A percentile compares a stretch with the other conserved stretches of the same genome.
These are phyloP conservation scores for Ephemerocybe angulata DNA, from an alignment of 768 basidiomycete species.

Conservation along the genomic window DNA sequence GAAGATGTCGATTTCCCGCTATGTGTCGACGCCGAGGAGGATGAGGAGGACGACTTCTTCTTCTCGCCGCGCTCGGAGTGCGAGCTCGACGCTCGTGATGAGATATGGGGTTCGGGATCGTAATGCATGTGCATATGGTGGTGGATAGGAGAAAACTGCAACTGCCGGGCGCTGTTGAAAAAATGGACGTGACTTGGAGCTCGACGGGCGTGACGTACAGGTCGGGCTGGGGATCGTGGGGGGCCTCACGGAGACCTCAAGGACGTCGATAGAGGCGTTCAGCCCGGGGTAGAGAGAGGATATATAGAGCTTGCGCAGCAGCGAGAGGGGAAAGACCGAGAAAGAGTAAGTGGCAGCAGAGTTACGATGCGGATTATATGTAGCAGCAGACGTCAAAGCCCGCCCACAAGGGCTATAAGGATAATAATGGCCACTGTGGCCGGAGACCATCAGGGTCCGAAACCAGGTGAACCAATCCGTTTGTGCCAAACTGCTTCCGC, in stretches of 20 bases:
- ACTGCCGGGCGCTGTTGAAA: neutral
- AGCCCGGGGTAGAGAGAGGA: neutral
- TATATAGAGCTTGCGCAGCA: neutral
- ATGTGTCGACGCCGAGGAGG: neutral
- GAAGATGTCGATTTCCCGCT: neutral
- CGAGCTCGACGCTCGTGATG: constrained; percentile 1
- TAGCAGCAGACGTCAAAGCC: constrained; percentile 3
- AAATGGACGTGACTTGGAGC: constrained; percentile 1
- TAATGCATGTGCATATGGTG: constrained; percentile 1
- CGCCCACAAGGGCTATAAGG: constrained; percentile 2
- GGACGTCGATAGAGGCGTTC: constrained; percentile 3
- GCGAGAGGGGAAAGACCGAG: neutral
- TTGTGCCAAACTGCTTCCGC: constrained; percentile 4
- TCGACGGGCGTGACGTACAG: neutral
- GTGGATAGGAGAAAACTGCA: neutral
- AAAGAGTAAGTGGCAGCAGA: neutral
- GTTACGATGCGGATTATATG: constrained; percentile 10
- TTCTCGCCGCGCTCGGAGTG: constrained; percentile 4
- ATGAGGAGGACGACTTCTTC: neutral
- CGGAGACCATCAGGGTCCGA: constrained; percentile 1
- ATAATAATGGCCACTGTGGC: neutral
- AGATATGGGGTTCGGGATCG: neutral
- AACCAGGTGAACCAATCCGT: constrained; percentile 6
- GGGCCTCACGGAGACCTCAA: constrained; percentile 14
- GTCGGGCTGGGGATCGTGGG: neutral